phyloP scores from a whole-genome alignment of 2,329 filamentous ascomycete genomes.

The Fusarium denticulatum region DNA sequence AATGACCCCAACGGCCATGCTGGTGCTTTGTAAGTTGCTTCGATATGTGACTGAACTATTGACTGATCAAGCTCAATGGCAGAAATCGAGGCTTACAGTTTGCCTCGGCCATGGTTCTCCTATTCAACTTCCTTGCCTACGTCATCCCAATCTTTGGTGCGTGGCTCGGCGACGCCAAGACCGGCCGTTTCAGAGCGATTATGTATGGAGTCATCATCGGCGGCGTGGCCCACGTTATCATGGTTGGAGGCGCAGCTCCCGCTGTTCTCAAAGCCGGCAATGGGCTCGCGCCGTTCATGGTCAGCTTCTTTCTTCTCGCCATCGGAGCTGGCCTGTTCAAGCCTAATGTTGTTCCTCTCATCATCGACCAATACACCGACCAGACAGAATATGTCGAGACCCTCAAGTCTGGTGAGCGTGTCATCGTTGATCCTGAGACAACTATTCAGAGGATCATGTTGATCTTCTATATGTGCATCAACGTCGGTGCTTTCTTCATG shows the following conservation, averaged over 20 bases:
- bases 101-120: background rate
- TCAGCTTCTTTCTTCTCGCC: conserved; percentile 60
- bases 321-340: background rate
- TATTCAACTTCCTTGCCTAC: background rate
- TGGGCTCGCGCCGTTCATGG: conserved; percentile 65
- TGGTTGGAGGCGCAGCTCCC: conserved; percentile 68
- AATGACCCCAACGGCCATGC: background rate
- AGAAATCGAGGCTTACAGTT: background rate
- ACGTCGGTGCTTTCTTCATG: conserved; percentile 63
- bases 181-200: background rate
- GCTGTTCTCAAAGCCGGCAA: conserved; percentile 56
- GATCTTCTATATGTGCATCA: conserved; percentile 68
- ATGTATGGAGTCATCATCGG: conserved; percentile 74
- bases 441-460: conserved; percentile 74
- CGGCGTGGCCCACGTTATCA: conserved; percentile 73
- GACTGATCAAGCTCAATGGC: background rate
- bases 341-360: conserved; percentile 71
- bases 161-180: background rate
- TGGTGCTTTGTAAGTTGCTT: background rate
- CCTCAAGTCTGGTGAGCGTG: conserved; percentile 66
- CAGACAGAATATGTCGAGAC: conserved; percentile 52
- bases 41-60: background rate
- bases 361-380: conserved; percentile 72
- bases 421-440: conserved; percentile 74
- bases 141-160: background rate